Conservation (phyloP, 768 basidiomycete species). For the Naganishia kalamii region DNA sequence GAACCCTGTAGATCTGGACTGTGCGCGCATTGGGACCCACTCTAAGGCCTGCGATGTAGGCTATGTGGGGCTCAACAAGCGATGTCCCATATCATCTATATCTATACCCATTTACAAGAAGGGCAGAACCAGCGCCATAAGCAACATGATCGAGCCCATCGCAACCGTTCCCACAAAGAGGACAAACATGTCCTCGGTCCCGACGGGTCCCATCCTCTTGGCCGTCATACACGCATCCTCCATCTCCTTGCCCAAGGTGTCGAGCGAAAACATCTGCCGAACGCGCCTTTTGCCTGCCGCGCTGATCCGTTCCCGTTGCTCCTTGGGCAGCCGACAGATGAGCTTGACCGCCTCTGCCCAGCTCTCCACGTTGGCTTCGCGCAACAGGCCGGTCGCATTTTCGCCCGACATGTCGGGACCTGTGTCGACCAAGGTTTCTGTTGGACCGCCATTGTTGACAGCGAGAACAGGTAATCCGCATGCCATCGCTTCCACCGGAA, state of each 20-base stretch:
- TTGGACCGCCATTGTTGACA: constrained; percentile 76
- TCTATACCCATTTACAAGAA: not conserved
- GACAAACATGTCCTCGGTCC: constrained; percentile 14
- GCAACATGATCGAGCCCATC: constrained; percentile 5
- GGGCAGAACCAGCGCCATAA: constrained; percentile 8
- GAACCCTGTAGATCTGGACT: no score
- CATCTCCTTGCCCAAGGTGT: constrained; percentile 46
- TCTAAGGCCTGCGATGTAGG: no score
- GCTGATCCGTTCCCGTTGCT: constrained; percentile 53
- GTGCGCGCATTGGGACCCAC: no score
- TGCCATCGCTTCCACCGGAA: constrained; percentile 88
- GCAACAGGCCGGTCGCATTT: constrained; percentile 71
- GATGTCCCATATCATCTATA: not conserved
- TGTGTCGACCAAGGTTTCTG: constrained; percentile 66
- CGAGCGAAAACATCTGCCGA: constrained; percentile 63
- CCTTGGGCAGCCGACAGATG: constrained; percentile 48
- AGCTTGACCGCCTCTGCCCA: constrained; percentile 68
- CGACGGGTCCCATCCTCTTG: constrained; percentile 25
- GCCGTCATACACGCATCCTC: constrained; percentile 38
- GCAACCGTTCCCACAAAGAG: constrained; percentile 15
- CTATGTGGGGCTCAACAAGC: no score
- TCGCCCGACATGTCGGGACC: constrained; percentile 32
- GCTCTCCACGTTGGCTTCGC: constrained; percentile 55
- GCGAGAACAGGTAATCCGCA: constrained; percentile 86
- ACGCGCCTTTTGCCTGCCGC: constrained; percentile 60